These are phyloP conservation scores for Zopfochytrium polystomum DNA, from an alignment of 371 early-diverging fungal species.

Conservation along the genomic window DNA sequence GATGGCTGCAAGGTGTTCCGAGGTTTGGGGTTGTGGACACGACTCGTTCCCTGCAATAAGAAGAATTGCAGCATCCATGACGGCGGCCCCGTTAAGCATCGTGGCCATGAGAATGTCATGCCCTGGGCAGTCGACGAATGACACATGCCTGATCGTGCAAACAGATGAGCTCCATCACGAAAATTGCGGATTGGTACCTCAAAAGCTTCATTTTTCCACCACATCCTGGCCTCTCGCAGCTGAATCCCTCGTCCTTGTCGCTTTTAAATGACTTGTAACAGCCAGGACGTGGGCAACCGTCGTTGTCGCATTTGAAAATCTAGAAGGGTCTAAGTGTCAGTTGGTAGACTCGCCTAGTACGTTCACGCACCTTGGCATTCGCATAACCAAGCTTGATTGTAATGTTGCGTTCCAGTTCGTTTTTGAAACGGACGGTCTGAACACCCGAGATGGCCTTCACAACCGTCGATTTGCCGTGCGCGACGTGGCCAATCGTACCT, in stretches of 20 bases:
- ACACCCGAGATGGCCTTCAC: slow-evolving; percentile 99
- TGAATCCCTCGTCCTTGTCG: slow-evolving; percentile 81
- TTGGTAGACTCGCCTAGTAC: too few species aligned
- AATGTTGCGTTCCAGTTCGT: slow-evolving; percentile 99
- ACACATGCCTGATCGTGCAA: slow-evolving; percentile 79
- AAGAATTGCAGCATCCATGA: slow-evolving; percentile 99
- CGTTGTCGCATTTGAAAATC: slow-evolving; percentile 95
- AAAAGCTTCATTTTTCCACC: slow-evolving; percentile 82
- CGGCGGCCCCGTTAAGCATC: slow-evolving; percentile 99
- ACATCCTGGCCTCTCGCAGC: slow-evolving; percentile 91
- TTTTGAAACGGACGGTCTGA: slow-evolving; percentile 99
- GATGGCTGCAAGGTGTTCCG: slow-evolving; percentile 99
- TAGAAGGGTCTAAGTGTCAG: slow-evolving; percentile 26
- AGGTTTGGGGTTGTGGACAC: slow-evolving; percentile 99
- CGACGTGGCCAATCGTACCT: slow-evolving; percentile 99
- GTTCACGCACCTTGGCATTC: slow-evolving; percentile 89
- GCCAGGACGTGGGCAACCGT: slow-evolving; percentile 92
- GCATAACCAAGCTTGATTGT: slow-evolving; percentile 99
- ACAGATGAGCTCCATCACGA: slow-evolving; percentile 7
- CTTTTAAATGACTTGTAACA: slow-evolving; percentile 90
- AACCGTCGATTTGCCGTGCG: slow-evolving; percentile 99
- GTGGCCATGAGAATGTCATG: slow-evolving; percentile 99
- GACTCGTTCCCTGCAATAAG: slow-evolving; percentile 99
- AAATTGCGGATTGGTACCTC: slow-evolving; percentile 39
- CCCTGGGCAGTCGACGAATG: slow-evolving; percentile 99